Evolutionary conservation across 352 stramenopile genomes (phyloP).

Genomic region (Globisporangium iwayamae): DNA sequence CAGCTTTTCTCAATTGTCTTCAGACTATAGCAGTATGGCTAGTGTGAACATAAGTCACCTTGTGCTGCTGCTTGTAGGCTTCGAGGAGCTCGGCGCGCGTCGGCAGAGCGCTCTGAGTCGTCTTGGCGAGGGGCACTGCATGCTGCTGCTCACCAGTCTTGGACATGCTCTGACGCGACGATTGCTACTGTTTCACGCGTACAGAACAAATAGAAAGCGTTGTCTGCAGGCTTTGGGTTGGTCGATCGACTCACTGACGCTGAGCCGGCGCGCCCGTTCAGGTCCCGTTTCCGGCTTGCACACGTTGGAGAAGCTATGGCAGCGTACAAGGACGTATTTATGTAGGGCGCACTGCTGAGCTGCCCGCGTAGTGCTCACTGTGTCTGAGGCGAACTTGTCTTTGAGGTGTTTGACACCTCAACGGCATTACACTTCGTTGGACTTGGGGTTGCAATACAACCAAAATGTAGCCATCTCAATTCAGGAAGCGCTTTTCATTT

Average conservation of each 20-base stretch:
- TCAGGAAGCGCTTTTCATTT: too few species aligned
- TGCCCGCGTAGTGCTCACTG: too few species aligned
- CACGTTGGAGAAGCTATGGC: too few species aligned
- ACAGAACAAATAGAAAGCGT: neutral
- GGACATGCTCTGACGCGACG: slow-evolving; percentile 5
- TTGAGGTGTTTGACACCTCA: too few species aligned
- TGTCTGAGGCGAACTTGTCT: too few species aligned
- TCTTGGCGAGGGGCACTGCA: slow-evolving; percentile 6
- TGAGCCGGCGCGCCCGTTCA: slow-evolving; percentile 4
- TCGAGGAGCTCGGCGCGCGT: slow-evolving; percentile 40
- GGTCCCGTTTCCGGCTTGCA: neutral
- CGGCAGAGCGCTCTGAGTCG: slow-evolving; percentile 2
- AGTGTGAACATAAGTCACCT: slow-evolving; percentile 16
- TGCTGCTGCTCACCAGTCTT: slow-evolving; percentile 9
- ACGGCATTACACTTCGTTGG: too few species aligned
- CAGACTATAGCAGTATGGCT: neutral
- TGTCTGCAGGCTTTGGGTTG: neutral
- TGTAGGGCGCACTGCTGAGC: too few species aligned
- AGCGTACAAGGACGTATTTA: too few species aligned
- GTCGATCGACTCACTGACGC: neutral
- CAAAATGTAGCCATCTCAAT: too few species aligned
- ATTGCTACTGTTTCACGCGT: neutral
- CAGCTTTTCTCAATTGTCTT: neutral
- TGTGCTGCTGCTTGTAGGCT: slow-evolving; percentile 41
- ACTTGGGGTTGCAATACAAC: too few species aligned